Base-by-base conservation (phyloP, 2,329 filamentous ascomycete genomes). In the Aspergillus pseudonomiae region DNA sequence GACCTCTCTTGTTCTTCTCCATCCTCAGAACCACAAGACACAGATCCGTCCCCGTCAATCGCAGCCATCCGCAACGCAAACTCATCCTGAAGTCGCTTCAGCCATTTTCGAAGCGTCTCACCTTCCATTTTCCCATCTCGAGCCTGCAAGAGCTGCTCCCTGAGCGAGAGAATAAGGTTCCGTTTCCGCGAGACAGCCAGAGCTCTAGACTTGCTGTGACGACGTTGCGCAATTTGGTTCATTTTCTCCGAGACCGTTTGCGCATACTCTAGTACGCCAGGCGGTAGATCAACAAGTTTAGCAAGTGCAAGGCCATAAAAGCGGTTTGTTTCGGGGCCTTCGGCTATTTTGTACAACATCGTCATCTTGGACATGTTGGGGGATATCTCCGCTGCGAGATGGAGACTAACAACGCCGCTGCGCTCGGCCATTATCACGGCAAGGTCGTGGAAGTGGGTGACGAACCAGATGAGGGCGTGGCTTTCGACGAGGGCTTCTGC, bases 231-330 rank as follows among this genome's bases (percentile, higher is more conserved):
- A 26, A 85, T 84, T 11, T 80, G 78, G 46, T 88, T 83, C 7
- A 97, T 79, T 26, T 84, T 84, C 3, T 82, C 81, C 0, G 91
- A 88, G 5, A 95, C 88, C 0, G 80, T 73, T 65, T 90, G 87
- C 0, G 94, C 94, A 36, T 85, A 83, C 7, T 89, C 80, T 2
- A 96, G 80, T 3, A 97, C 86, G 1, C 79, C 78, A 0, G 83
- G 75, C 0, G 94, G 93, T 7, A 97, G 84, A 0, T 91, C 89
- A 28, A 95, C 83, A 0, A 93, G 85, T 36, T 87, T 87, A 0
- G 94, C 93, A 4, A 97, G 84, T 0, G 89, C 84, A n/a, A 97
- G 85, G 0, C 95, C 95, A 71, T 99, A 99, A 68, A 93, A 88
- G 53, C 87, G 82, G 60, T 92, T 88, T 61, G 87, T 80, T 1